Evolutionary conservation across 768 basidiomycete species (phyloP).

Genomic region (Boletus pseudopeckii): DNA sequence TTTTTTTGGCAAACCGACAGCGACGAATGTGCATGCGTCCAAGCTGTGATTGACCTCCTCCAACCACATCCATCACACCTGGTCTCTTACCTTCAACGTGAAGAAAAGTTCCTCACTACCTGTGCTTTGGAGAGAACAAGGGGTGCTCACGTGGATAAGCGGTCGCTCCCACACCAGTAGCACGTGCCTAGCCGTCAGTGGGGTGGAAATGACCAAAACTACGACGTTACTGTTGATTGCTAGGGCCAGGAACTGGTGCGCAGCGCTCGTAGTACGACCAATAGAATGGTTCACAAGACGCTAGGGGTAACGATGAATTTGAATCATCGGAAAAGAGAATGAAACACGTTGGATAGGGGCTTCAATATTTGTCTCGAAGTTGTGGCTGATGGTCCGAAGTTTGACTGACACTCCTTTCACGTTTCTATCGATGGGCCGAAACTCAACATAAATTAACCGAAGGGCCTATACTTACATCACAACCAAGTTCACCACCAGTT

Average conservation of each 20-base stretch:
- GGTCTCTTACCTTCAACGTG: constrained; percentile 3
- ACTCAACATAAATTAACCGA: background rate
- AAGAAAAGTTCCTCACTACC: background rate
- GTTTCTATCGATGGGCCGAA: background rate
- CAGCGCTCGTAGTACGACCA: too few species aligned
- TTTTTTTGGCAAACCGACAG: background rate
- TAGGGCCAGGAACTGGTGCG: too few species aligned
- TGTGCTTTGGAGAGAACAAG: constrained; percentile 6
- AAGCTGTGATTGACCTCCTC: background rate
- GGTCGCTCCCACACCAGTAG: background rate
- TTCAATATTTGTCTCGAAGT: background rate
- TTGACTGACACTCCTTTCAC: background rate
- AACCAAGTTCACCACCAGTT: background rate
- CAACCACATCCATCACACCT: background rate
- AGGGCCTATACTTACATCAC: too few species aligned
- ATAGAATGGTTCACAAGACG: too few species aligned
- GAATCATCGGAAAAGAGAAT: too few species aligned
- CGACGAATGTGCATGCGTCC: background rate
- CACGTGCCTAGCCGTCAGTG: too few species aligned
- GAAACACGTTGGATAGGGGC: background rate
- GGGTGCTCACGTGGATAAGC: background rate
- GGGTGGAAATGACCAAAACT: too few species aligned
- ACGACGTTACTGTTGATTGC: too few species aligned
- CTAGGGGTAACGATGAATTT: too few species aligned
- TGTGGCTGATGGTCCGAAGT: background rate